Conservation (phyloP, 176 grass and related monocot species). For the Coix lacrymajobi region DNA sequence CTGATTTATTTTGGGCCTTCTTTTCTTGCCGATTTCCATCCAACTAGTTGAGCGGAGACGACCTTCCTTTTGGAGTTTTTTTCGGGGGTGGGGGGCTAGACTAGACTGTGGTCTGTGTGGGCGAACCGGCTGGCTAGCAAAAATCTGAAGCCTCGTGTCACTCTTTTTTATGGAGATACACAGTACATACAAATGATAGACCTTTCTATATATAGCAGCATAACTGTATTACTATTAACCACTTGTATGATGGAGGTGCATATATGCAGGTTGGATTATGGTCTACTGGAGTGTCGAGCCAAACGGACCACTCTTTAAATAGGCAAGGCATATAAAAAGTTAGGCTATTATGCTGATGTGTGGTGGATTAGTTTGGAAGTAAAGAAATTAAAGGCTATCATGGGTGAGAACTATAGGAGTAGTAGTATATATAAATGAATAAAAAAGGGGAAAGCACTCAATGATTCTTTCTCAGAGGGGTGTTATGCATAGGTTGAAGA, state of each 20-base stretch:
- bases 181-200: not conserved
- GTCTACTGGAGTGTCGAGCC: not conserved
- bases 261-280: too few species aligned
- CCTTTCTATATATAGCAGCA: not conserved
- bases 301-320: not conserved
- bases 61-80: too few species aligned
- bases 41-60: not conserved
- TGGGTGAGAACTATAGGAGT: not conserved
- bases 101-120: too few species aligned
- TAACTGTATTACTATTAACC: not conserved
- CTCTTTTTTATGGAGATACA: not conserved
- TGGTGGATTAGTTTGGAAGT: not conserved
- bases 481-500: not conserved
- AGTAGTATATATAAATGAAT: not conserved
- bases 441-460: not conserved
- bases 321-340: not conserved
- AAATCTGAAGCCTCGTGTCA: not conserved
- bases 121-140: too few species aligned
- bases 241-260: not conserved
- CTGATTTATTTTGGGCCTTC: not conserved
- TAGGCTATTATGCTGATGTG: not conserved
- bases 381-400: not conserved
- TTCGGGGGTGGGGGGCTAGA: too few species aligned
- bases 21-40: too few species aligned
- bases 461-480: not conserved